Evolutionary conservation across 371 early-diverging fungal species (phyloP).

Genomic region (Syncephalastrum monosporum): DNA sequence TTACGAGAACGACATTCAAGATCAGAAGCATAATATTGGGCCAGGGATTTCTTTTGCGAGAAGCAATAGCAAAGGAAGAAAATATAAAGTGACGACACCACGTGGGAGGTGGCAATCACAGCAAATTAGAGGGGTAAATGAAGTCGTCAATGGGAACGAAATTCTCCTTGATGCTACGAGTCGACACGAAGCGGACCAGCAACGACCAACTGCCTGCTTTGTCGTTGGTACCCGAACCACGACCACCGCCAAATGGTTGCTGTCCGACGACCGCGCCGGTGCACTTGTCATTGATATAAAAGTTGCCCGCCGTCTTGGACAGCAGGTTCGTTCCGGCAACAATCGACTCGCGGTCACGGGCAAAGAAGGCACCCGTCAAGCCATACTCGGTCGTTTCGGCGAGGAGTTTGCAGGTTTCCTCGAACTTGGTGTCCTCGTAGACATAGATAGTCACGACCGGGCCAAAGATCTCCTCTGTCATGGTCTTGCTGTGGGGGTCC

Average conservation of each 20-base stretch:
- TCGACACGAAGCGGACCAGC: constrained; percentile 83
- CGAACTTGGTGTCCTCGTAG: constrained; percentile 84
- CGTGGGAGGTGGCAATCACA: constrained; percentile 5
- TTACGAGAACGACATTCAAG: too few relatives aligned
- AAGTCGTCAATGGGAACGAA: constrained; percentile 83
- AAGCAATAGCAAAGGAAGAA: not conserved
- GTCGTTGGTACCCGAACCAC: constrained; percentile 97
- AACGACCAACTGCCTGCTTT: constrained; percentile 86
- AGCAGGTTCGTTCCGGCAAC: constrained; percentile 74
- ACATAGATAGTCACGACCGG: constrained; percentile 94
- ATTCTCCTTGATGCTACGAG: constrained; percentile 95
- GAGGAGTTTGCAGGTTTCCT: constrained; percentile 71
- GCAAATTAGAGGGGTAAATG: constrained; percentile 82
- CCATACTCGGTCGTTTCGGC: constrained; percentile 86
- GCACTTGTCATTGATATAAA: constrained; percentile 98
- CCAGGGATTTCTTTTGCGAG: too few relatives aligned
- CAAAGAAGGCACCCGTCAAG: constrained; percentile 90
- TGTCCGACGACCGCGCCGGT: constrained; percentile 98
- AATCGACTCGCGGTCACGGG: constrained; percentile 82
- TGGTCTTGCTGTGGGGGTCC: constrained; percentile 81
- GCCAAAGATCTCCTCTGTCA: constrained; percentile 96
- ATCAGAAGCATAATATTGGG: too few relatives aligned
- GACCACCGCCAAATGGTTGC: constrained; percentile 96
- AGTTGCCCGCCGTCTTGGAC: constrained; percentile 94
- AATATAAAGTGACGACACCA: constrained; percentile 1